Percentiles rank a stretch among this genome's conserved stretches.
Conservation (phyloP, 495 filamentous ascomycete species). For the Penicillium parvum region DNA sequence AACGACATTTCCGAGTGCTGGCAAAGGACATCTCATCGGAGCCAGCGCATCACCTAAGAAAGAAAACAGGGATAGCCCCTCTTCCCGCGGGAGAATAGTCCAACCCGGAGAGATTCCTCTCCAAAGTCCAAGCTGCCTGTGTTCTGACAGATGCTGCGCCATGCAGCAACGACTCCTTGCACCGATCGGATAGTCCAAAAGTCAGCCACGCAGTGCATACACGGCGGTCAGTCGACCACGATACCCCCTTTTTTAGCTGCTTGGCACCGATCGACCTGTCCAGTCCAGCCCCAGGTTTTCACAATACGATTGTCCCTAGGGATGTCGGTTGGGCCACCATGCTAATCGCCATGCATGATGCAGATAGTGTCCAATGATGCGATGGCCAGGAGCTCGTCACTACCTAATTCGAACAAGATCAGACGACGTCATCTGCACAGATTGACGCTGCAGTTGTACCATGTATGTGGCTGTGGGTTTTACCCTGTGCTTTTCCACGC, state of each 20-base stretch:
- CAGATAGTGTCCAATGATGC: constrained; percentile 10
- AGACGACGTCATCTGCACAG: constrained; percentile 12
- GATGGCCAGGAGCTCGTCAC: background rate
- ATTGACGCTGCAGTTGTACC: constrained; percentile 6
- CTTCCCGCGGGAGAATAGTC: background rate
- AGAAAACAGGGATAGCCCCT: constrained; percentile 9
- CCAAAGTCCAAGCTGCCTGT: background rate
- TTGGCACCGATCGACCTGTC: background rate
- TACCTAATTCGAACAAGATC: constrained; percentile 4
- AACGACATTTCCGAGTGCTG: too few species aligned
- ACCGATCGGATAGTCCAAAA: constrained; percentile 2
- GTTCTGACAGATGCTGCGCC: constrained; percentile 9
- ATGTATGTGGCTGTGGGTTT: constrained; percentile 1
- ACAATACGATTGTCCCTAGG: too few species aligned
- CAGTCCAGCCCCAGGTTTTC: background rate
- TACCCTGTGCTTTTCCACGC: background rate
- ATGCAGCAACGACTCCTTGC: constrained; percentile 19
- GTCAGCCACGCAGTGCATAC: constrained; percentile 11
- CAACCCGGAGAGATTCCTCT: background rate
- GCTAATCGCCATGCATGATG: background rate
- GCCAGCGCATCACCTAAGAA: constrained; percentile 8
- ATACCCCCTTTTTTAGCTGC: too few species aligned
- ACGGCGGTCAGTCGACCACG: constrained; percentile 7
- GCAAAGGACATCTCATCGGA: too few species aligned
- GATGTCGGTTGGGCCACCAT: constrained; percentile 15